Evolutionary conservation across 495 filamentous ascomycete genomes (phyloP), one percentile per base, ranked within the genome.

Genomic region (Neurospora sp.): DNA sequence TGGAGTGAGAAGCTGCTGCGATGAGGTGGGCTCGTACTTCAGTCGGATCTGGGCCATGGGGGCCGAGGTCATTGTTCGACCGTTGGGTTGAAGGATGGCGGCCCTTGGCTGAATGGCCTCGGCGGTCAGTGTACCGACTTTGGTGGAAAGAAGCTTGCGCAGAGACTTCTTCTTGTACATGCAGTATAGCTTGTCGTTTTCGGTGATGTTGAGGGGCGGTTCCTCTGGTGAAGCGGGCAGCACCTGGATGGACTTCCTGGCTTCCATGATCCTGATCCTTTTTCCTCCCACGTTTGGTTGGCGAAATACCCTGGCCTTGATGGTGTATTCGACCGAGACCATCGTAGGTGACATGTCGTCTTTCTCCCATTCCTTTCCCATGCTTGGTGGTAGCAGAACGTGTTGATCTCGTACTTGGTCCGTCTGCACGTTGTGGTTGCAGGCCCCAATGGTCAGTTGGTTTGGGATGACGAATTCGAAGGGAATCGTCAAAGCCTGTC

Each of bases 401-500:
- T 99, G 96, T 3, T 90, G 89, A 39, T 88, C 86, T 72, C 88
- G 86, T 48, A 97, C 83, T 39, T 90, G 85, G 9, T 85, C 79
- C 70, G 89, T 88, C 22, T 79, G 69, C 9, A 78, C 76, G 7
- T 71, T 31, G 74, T 88, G 86, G 73, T 79, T 83, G 78, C 87
- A 89, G 18, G 84, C 82, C 53, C 83, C 81, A 9, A 87, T 84
- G 38, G 90, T 86, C 48, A 98, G 85, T 12, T 89, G 88, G 39
- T 88, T 85, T 1, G 96, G 96, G 14, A 98, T 88, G 44, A 93
- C 91, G 77, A 99, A 99, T 73, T 89, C 90, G 82, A 98, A 99
- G 2, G 93, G 92, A 70, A 97, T 90, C 16, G 80, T 89, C 79
- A 94, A 1, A 1, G 22, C 1, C 1, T 27, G 22, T 1, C 22